These are phyloP conservation scores for Macrotyloma uniflorum DNA, from an alignment of 306 rosid species.

Conservation along the genomic window DNA sequence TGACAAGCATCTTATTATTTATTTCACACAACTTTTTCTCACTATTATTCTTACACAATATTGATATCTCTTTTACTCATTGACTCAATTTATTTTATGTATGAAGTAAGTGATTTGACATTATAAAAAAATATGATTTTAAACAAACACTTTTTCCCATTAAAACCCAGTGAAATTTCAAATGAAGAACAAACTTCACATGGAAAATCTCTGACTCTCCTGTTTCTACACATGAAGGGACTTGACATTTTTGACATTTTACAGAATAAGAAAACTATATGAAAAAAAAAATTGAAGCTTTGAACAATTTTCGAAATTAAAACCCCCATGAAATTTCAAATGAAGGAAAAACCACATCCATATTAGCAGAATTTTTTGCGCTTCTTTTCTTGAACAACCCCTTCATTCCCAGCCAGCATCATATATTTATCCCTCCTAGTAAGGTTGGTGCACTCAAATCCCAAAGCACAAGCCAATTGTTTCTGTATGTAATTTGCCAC, in stretches of 20 bases:
- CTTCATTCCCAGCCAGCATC: slow-evolving; percentile 41
- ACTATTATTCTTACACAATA: too few species aligned
- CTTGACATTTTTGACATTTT: background rate
- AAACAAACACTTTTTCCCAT: background rate
- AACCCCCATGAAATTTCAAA: background rate
- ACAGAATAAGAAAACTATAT: background rate
- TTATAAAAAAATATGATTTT: background rate
- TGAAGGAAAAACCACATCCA: background rate
- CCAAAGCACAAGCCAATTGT: slow-evolving; percentile 24
- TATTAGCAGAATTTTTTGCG: background rate
- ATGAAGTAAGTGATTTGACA: background rate
- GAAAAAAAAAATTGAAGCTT: background rate
- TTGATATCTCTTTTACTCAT: too few species aligned
- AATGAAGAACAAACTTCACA: background rate
- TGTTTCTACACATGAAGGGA: background rate
- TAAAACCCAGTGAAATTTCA: background rate
- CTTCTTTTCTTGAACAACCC: slow-evolving; percentile 24
- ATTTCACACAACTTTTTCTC: too few species aligned
- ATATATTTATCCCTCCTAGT: slow-evolving; percentile 40
- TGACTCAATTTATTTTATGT: background rate
- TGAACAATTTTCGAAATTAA: background rate
- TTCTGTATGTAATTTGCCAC: slow-evolving; percentile 35
- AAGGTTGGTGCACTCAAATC: slow-evolving; percentile 38
- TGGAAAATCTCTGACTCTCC: background rate
- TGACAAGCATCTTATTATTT: too few species aligned